Base-by-base conservation (phyloP, 2,329 filamentous ascomycete genomes). In the Hypoxylon rubiginosum region DNA sequence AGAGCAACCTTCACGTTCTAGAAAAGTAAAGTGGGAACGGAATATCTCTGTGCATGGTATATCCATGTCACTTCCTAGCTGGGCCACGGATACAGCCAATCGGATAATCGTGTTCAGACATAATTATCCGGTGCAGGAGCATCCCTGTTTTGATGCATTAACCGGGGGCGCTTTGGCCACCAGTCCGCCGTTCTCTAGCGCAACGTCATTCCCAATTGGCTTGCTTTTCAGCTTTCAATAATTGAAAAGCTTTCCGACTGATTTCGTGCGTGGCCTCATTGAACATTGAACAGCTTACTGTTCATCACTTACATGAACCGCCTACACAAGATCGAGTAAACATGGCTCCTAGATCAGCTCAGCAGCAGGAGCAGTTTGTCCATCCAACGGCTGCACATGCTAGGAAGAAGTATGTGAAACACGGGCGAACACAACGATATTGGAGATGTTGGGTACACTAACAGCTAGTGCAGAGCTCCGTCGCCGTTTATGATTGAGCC, bases 401-500 rank as follows among this genome's bases (percentile, higher is more conserved):
- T 17, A 77, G 72, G 60, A 76, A 70, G 70, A 78, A 74, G 76
- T 74, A 69, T n/a, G 74, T 69, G n/a, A 48, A 50, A 19, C 39
- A 15, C 17, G 24, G 28, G 28, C n/a, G 30, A 48, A 43, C 46
- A 48, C 28, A 2, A 2, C 7, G 3, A 34, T 19, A 32, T 52
- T 11, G 53, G 6, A 15, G 32, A 45, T 13, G 28, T 15, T 26
- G 24, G 13, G 13, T 48, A 59, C 59, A 60, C 64, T 71, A 68
- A 71, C 62, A 15, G 7, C 15, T 52, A 53, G 34, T 41, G 17
- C 60, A 86, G 83, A 72, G 75, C 77, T 69, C 83, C 82, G 59
- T 87, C 84, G 62, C 83, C 85, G 55, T 92, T 90, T 76, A 85
- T 85, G 67, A 83, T 96, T 66, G 85, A 91, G 71, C 88, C 93